Evolutionary conservation across 2,329 filamentous ascomycete genomes (phyloP), one percentile per base, ranked within the genome.

Genomic region (Paracamarosporium sp.): DNA sequence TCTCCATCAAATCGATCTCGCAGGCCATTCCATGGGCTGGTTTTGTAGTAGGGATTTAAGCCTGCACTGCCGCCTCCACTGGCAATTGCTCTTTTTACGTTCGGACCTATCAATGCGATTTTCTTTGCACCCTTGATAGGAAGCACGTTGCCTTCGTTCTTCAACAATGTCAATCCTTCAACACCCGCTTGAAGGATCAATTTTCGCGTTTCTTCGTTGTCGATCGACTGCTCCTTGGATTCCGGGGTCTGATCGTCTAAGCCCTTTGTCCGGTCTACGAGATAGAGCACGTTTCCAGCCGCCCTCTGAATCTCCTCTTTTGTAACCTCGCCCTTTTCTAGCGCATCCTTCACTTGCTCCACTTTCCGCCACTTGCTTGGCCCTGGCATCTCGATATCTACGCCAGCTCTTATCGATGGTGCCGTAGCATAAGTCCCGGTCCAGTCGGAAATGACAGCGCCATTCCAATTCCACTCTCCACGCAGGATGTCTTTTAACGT

Each of bases 1-100:
- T 87, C 82, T 30, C 84, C 80, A 46, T 85, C 77, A 2, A 86
- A 80, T 1, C 81, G 78, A 27, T 79, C 78, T 36, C 78, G 82
- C 58, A 90, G 88, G 64, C 87, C 88, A 43, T 88, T 86, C 50
- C 87, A 80, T 0, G 88, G 88, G 9, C 88, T 80, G 1, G 86
- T 88, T 62, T 81, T 87, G 72, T 90, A 90, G 73, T 90, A 90
- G 0, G 88, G 86, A 69, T 89, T 89, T 46, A 90, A 76, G 61
- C 85, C 88, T 17, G 88, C 88, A 66, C 87, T 90, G 48, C 88
- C 88, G 38, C 88, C 88, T 48, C 88, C 88, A 15, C 85, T 86
- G n/a, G 86, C 87, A 61, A 90, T 88, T 0, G 87, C 85, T 53
- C 86, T 79, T 69, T 89, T 88, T 20, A 86, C 87, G 60, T 90